These are phyloP conservation scores for Tylopilus intermedius DNA, from an alignment of 768 basidiomycete genomes.

Conservation along the genomic window DNA sequence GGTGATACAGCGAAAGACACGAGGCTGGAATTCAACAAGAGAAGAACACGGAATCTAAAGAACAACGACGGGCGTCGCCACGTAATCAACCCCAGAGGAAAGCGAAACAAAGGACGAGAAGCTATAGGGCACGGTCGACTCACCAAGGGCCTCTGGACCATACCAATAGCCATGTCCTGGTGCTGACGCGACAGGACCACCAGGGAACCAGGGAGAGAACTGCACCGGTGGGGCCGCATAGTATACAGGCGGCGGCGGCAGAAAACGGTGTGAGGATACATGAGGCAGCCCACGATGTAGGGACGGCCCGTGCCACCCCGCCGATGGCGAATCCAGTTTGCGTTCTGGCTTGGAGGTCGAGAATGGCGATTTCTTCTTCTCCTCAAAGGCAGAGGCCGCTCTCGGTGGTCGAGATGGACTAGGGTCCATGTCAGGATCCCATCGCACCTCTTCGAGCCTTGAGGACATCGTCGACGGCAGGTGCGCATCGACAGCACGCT, in stretches of 20 bases:
- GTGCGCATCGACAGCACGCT: not conserved
- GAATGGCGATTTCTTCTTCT: not conserved
- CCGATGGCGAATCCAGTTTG: slow-evolving; percentile 10
- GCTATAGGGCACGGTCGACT: slow-evolving; percentile 8
- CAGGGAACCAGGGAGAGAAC: slow-evolving; percentile 15
- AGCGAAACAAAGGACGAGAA: not conserved
- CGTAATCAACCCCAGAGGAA: not conserved
- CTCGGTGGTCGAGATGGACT: not conserved
- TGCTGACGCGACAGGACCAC: slow-evolving; percentile 3
- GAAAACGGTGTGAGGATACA: slow-evolving; percentile 9
- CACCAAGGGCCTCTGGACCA: slow-evolving; percentile 15
- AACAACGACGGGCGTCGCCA: not conserved
- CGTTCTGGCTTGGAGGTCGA: slow-evolving; percentile 3
- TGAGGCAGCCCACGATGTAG: slow-evolving; percentile 8
- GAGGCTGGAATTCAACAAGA: not conserved
- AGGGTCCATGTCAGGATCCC: slow-evolving; percentile 12
- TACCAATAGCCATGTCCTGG: slow-evolving; percentile 24
- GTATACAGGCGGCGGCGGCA: slow-evolving; percentile 10
- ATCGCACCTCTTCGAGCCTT: slow-evolving; percentile 4
- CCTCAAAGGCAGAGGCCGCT: not conserved
- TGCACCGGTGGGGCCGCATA: slow-evolving; percentile 14
- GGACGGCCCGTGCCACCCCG: slow-evolving; percentile 10
- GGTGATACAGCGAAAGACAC: not conserved
- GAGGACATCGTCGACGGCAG: not conserved
- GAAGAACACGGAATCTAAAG: not conserved